Conservation (phyloP, 257 asterid species). For the Sherardia arvensis region DNA sequence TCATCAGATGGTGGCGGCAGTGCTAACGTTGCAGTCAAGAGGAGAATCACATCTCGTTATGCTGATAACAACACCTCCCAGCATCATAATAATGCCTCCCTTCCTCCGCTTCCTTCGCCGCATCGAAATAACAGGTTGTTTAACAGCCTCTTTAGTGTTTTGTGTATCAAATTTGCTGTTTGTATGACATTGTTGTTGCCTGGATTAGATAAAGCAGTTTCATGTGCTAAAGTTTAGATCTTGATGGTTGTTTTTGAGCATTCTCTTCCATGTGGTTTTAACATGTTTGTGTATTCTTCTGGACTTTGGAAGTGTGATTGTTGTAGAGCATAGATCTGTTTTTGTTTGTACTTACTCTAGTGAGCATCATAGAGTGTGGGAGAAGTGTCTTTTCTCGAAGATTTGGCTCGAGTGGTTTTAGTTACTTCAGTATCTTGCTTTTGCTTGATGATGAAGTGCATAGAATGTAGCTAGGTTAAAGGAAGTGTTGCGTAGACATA, state of each 20-base stretch:
- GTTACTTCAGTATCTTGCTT: slow-evolving; percentile 1
- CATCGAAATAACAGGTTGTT: slow-evolving; percentile 58
- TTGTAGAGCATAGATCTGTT: background rate
- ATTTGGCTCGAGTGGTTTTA: background rate
- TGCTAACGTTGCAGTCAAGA: slow-evolving; percentile 12
- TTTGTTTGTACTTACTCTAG: background rate
- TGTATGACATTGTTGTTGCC: background rate
- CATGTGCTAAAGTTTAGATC: background rate
- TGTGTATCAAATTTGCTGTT: background rate
- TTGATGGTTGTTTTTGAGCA: background rate
- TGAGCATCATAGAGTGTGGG: background rate
- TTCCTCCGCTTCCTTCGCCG: slow-evolving; percentile 55
- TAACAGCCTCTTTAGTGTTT: background rate
- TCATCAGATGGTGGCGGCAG: slow-evolving; percentile 14
- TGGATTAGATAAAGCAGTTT: background rate
- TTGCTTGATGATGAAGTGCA: background rate
- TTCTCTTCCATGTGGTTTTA: background rate
- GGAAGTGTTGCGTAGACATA: slow-evolving; percentile 3
- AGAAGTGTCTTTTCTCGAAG: background rate
- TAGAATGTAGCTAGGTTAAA: background rate
- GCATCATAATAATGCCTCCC: slow-evolving; percentile 12
- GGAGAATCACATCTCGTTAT: slow-evolving; percentile 54
- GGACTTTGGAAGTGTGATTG: background rate
- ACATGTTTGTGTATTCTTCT: background rate
- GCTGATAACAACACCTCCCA: slow-evolving; percentile 28